A percentile compares a stretch with the other conserved stretches of the same genome.
Evolutionary conservation across 495 filamentous ascomycete species (phyloP).

Genomic region (Tuber microsphaerosporum): DNA sequence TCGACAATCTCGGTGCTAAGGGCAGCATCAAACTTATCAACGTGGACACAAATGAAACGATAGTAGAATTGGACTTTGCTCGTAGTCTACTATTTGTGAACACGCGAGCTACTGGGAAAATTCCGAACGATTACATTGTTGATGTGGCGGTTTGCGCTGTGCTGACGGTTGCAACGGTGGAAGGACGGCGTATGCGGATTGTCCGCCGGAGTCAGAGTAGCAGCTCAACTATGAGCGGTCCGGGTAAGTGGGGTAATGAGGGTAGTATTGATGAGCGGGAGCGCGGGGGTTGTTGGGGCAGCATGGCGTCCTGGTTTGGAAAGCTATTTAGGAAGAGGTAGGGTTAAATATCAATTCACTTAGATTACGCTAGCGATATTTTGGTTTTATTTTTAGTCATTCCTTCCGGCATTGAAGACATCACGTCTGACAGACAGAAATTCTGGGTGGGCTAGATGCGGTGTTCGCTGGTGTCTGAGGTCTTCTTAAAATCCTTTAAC

Average conservation of each 20-base stretch:
- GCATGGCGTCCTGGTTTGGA: slow-evolving; percentile 1
- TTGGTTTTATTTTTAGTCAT: not conserved
- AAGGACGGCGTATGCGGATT: slow-evolving; percentile 24
- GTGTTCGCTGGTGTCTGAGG: not conserved
- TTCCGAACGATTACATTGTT: slow-evolving; percentile 34
- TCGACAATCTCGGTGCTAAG: slow-evolving; percentile 17
- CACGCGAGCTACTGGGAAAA: slow-evolving; percentile 26
- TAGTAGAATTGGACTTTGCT: slow-evolving; percentile 29
- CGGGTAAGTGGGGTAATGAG: slow-evolving; percentile 3
- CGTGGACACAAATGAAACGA: slow-evolving; percentile 28
- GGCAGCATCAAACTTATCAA: slow-evolving; percentile 34
- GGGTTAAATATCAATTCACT: not conserved
- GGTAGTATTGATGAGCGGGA: not conserved
- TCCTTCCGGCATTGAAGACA: not conserved
- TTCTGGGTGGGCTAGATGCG: not conserved
- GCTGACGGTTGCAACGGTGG: slow-evolving; percentile 28
- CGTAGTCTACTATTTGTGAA: slow-evolving; percentile 16
- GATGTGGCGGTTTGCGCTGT: slow-evolving; percentile 33
- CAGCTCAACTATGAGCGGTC: slow-evolving; percentile 5
- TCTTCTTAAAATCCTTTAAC: not conserved
- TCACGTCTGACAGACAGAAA: not conserved
- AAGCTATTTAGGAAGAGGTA: not conserved
- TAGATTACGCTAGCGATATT: not conserved
- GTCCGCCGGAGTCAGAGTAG: not conserved
- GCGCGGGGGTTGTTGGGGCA: not conserved